These are phyloP conservation scores for Flaveria floridana DNA, from an alignment of 140 eudicot species.

Conservation along the genomic window DNA sequence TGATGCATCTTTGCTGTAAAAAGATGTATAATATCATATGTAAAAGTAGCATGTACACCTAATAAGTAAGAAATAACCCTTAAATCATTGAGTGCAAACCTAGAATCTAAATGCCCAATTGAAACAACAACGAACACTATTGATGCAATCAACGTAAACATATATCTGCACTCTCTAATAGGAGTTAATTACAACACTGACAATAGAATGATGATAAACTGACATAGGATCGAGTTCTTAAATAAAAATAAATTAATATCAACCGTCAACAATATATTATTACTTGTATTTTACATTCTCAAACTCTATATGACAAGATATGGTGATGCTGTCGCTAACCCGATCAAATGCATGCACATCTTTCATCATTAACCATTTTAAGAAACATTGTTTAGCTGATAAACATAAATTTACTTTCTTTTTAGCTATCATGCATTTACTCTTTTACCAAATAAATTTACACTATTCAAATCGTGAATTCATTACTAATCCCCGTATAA, in stretches of 20 bases:
- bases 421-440: too few relatives aligned
- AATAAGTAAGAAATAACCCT: too few relatives aligned
- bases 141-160: too few relatives aligned
- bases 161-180: not conserved
- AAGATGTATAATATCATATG: too few relatives aligned
- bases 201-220: not conserved
- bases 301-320: not conserved
- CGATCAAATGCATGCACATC: not conserved
- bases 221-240: not conserved
- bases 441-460: not conserved
- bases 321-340: not conserved
- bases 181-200: not conserved
- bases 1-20: too few relatives aligned
- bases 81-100: too few relatives aligned
- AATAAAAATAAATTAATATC: too few relatives aligned
- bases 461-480: too few relatives aligned
- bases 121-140: too few relatives aligned
- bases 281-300: not conserved
- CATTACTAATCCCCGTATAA: not conserved
- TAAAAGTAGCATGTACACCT: too few relatives aligned
- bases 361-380: not conserved
- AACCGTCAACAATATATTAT: too few relatives aligned
- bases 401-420: not conserved
- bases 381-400: not conserved
- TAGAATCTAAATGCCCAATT: too few relatives aligned